Evolutionary conservation across 768 basidiomycete genomes (phyloP), one percentile per base, ranked within the genome.

Genomic region (Gelatoporia subvermispora): DNA sequence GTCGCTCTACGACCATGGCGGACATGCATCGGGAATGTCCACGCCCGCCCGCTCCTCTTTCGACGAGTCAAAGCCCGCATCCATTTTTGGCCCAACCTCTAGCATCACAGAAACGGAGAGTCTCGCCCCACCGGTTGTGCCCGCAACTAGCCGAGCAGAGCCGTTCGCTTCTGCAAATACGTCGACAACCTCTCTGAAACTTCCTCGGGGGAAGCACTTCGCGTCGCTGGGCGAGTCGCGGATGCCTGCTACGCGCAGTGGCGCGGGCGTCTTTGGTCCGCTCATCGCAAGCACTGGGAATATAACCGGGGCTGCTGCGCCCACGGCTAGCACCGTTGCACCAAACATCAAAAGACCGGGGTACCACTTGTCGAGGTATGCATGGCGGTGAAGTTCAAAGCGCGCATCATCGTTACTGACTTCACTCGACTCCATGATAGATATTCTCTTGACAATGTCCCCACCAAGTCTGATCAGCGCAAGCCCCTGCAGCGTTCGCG

Each of bases 201-300:
- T 52, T 35, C 55, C 46, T 22, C 44, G 48, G 52, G 50, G 34
- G 49, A 51, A 47, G 35, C 41, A 13, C 4, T 48, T 51, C 28
- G 41, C 35, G 35, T 40, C 40, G 24, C 48, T 49, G 36, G 42
- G 47, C 4, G 62, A 62, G 11, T 17, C 45, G 2, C 57, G 64
- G 8, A 65, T 67, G 3, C 42, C 68, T 5, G 66, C 72, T 40
- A 72, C 75, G 13, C 68, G 74, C 50, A 81, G 68, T 54, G 73
- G 72, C 18, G 84, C 72, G 0, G 84, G 84, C 4, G 84, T 84
- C 2, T 75, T 85, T 50, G 87, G 84, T 0, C 76, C 85, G 3
- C 74, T 92, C 31, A 81, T 93, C 18, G 78, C 84, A 7, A 80
- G 81, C 48, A 81, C 86, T 0, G 82, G 79, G 2, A 79, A 81